A percentile compares a stretch with the other conserved stretches of the same genome.
These are phyloP conservation scores for Boletus pseudopeckii DNA, from an alignment of 768 basidiomycete species.

Conservation along the genomic window DNA sequence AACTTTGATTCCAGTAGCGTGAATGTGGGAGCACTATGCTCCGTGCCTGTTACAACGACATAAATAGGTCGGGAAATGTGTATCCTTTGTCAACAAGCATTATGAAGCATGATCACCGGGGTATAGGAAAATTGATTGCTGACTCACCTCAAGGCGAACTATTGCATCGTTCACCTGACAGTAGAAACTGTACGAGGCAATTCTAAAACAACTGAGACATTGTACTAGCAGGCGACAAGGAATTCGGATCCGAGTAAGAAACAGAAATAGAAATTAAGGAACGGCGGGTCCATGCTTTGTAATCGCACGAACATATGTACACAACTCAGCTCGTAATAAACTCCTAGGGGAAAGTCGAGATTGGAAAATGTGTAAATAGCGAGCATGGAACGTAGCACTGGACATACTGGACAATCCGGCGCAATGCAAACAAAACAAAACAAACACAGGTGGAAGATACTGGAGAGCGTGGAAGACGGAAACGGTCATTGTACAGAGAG, in stretches of 20 bases:
- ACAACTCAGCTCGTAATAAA: conserved; percentile 11
- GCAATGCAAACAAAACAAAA: conserved; percentile 1
- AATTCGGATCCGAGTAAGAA: conserved; percentile 5
- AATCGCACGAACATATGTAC: conserved; percentile 11
- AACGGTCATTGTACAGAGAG: conserved; percentile 23
- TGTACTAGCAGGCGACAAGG: conserved; percentile 8
- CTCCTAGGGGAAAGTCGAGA: conserved; percentile 19
- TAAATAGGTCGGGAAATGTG: neutral
- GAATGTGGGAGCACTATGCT: neutral
- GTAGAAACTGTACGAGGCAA: neutral
- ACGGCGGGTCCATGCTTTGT: conserved; percentile 10
- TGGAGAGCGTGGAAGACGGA: neutral
- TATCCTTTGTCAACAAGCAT: conserved; percentile 1
- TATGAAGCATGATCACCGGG: neutral
- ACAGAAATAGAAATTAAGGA: conserved; percentile 11
- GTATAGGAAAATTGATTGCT: neutral
- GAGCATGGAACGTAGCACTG: conserved; percentile 8
- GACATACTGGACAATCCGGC: conserved; percentile 16
- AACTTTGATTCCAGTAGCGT: neutral
- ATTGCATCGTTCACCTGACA: neutral
- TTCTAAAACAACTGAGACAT: conserved; percentile 3
- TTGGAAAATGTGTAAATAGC: conserved; percentile 12
- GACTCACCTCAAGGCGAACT: conserved; percentile 8
- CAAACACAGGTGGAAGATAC: neutral
- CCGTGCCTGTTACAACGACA: neutral